Evolutionary conservation across 2,329 filamentous ascomycete species (phyloP).

Genomic region (Magnaporthiopsis poae): DNA sequence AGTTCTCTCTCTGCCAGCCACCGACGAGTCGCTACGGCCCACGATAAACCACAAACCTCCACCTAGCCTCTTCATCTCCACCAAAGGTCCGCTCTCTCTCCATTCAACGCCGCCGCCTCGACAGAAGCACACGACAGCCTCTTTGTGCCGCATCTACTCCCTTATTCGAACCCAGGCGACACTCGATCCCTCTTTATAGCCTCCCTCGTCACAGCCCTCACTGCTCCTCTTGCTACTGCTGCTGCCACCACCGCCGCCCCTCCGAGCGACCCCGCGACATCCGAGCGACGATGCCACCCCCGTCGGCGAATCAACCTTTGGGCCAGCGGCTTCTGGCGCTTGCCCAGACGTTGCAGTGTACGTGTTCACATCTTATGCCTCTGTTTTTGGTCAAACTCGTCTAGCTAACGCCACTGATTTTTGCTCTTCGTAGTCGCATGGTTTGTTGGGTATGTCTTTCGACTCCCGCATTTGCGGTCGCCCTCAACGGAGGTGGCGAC

Average conservation of each 20-base stretch:
- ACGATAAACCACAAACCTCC: not conserved
- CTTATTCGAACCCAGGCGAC: not conserved
- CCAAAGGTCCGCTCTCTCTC: not conserved
- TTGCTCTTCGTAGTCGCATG: constrained; percentile 51
- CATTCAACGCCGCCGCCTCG: not conserved
- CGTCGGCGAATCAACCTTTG: constrained; percentile 58
- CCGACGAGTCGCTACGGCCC: not conserved
- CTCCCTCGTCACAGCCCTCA: not conserved
- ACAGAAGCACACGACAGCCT: not conserved
- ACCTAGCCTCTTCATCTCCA: not conserved
- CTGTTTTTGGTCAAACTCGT: not conserved
- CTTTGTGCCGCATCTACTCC: not conserved
- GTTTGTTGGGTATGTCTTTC: constrained; percentile 65
- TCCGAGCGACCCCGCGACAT: not conserved
- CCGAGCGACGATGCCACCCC: constrained; percentile 33
- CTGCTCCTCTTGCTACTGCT: not conserved
- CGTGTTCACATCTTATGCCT: constrained; percentile 24
- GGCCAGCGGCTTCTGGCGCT: constrained; percentile 65
- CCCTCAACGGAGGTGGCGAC: not conserved
- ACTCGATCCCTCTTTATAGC: not conserved
- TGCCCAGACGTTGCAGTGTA: constrained; percentile 87
- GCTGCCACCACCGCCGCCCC: not conserved
- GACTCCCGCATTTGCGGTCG: constrained; percentile 3
- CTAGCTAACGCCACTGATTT: constrained; percentile 9
- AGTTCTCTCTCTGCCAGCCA: not conserved